Evolutionary conservation across 768 basidiomycete species (phyloP).

Genomic region (Kondoa malvinella): DNA sequence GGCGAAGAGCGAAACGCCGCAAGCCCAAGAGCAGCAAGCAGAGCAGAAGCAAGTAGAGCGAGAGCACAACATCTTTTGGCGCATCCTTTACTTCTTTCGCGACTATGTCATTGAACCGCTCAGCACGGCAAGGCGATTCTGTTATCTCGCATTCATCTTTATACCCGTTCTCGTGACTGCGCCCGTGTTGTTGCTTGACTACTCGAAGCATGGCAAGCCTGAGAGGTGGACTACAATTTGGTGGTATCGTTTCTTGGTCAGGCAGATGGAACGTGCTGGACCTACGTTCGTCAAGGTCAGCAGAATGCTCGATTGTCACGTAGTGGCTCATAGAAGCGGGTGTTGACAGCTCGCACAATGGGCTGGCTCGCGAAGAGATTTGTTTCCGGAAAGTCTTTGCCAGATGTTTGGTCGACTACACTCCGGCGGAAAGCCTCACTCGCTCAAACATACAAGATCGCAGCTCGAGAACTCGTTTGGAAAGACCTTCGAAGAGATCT

Average conservation of each 20-base stretch:
- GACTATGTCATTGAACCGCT: constrained; percentile 62
- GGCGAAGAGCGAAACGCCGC: background rate
- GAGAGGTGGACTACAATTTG: constrained; percentile 39
- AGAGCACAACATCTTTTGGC: background rate
- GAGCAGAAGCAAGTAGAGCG: no score
- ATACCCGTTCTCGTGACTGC: constrained; percentile 64
- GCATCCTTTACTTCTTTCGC: constrained; percentile 5
- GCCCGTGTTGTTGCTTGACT: constrained; percentile 55
- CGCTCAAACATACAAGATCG: constrained; percentile 55
- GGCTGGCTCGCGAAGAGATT: constrained; percentile 86
- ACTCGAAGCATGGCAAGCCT: background rate
- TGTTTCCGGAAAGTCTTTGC: constrained; percentile 77
- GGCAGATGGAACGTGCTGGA: constrained; percentile 81
- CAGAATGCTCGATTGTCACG: background rate
- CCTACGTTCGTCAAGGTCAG: constrained; percentile 90
- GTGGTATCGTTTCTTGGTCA: constrained; percentile 88
- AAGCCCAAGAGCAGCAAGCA: background rate
- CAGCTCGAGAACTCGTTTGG: constrained; percentile 74
- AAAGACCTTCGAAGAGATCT: constrained; percentile 66
- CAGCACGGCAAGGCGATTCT: constrained; percentile 61
- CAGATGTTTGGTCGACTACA: constrained; percentile 68
- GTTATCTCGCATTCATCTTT: constrained; percentile 67
- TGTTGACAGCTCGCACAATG: constrained; percentile 71
- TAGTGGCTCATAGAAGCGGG: background rate
- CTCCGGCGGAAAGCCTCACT: constrained; percentile 68